phyloP scores from a whole-genome alignment of 129 eudicot genomes.

The Pittosporum tobira region DNA sequence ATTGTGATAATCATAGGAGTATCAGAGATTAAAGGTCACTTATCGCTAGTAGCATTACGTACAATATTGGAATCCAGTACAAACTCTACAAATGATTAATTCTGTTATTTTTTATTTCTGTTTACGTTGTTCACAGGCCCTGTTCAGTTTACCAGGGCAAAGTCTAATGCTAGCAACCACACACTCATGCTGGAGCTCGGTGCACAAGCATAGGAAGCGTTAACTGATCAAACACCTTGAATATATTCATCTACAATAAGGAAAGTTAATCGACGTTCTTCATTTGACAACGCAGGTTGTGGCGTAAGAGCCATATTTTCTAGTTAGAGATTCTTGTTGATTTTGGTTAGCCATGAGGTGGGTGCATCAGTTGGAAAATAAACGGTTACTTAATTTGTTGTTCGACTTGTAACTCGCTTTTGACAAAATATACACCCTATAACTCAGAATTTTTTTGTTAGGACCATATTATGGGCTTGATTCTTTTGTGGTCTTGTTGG shows the following conservation, averaged over 20 bases:
- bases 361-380: conserved; percentile 2
- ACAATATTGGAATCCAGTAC: not conserved
- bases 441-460: no score
- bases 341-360: not conserved
- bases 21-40: no score
- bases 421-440: no score
- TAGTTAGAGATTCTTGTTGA: not conserved
- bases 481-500: no score
- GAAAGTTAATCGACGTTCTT: not conserved
- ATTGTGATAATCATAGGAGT: no score
- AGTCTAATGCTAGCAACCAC: conserved; percentile 45
- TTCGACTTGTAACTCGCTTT: not conserved
- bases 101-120: not conserved
- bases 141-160: conserved; percentile 59
- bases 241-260: not conserved
- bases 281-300: not conserved
- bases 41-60: no score
- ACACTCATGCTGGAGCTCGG: conserved; percentile 79
- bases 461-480: no score
- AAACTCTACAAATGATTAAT: not conserved
- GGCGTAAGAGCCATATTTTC: not conserved
- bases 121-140: conserved; percentile 46
- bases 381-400: not conserved
- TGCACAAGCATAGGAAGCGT: conserved; percentile 34
- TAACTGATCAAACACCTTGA: not conserved